Base-by-base conservation (phyloP, 2,329 filamentous ascomycete species). In the Decorospora gaudefroyi region DNA sequence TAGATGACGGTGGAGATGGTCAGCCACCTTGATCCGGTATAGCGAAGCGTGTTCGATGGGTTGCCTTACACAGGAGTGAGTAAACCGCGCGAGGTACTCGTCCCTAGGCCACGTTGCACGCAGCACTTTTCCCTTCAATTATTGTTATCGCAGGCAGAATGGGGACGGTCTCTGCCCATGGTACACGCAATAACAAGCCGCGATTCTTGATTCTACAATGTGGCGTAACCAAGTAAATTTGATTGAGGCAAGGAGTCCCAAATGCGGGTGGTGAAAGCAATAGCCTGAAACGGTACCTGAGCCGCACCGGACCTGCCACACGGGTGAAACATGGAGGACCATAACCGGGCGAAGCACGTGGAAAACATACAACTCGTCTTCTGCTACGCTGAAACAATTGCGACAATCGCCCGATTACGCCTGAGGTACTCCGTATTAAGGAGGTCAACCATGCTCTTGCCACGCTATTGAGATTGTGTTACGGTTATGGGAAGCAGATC, bases 261-360 rank as follows among this genome's bases (percentile, higher is more conserved):
- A 26, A 21, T 21, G 41, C 33, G 25, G 49, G 28, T 35, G 23
- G 22, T 35, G 32, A 46, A n/a, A n/a, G n/a, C n/a, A n/a, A n/a
- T n/a, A n/a, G n/a, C 25, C 26, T 64, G 64, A 68, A 66, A 49
- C 46, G 31, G 31, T 49, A 36, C 23, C 39, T 37, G 61, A 49
- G 60, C 63, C 65, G 65, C 65, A 67, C n/a, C n/a, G 57, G 59
- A 49, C 33, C 44, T 55, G 59, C 42, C 45, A 46, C 51, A 37
- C 49, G 31, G 40, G 29, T 61, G 61, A 67, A 67, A 68, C 64
- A 55, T 29, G 41, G 49, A 33, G 44, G 30, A 40, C 42, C 18
- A 39, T 26, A 21, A 33, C 40, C 32, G 26, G 39, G 44, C 26
- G 41, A 34, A 45, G 33, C 13, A 23, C 25, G 37, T 25, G 33